Evolutionary conservation across 306 rosid genomes (phyloP).

Genomic region (Cicer arietinum): DNA sequence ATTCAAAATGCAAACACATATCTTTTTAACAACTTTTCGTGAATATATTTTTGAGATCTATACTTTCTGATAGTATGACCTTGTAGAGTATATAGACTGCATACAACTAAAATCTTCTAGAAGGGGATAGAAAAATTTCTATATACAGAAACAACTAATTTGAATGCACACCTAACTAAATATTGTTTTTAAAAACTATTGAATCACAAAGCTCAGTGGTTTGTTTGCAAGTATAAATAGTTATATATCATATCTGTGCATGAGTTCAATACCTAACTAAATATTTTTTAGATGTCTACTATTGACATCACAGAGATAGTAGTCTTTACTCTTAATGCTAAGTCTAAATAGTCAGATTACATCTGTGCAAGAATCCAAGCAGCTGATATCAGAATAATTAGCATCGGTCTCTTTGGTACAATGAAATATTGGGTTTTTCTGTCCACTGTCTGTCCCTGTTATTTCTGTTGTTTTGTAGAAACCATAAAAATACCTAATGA

Average conservation of each 20-base stretch:
- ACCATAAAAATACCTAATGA: slow-evolving; percentile 16
- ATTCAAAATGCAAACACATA: slow-evolving; percentile 1
- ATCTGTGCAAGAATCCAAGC: slow-evolving; percentile 14
- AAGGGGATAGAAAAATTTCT: background rate
- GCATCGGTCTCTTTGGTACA: slow-evolving; percentile 16
- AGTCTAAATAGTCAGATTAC: background rate
- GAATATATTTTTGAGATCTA: slow-evolving; percentile 21
- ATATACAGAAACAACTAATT: background rate
- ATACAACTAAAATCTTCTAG: slow-evolving; percentile 31
- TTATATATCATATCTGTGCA: background rate
- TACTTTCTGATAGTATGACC: slow-evolving; percentile 34
- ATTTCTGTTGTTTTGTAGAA: slow-evolving; percentile 14
- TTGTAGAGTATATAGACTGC: slow-evolving; percentile 10
- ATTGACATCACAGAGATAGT: slow-evolving; percentile 4
- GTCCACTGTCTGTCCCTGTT: slow-evolving; percentile 9
- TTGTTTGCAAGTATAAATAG: background rate
- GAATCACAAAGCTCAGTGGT: background rate
- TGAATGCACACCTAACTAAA: background rate
- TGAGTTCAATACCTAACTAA: background rate
- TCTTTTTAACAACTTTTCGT: background rate
- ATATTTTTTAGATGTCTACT: background rate
- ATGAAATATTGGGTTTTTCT: slow-evolving; percentile 21
- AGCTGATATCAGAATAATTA: slow-evolving; percentile 10
- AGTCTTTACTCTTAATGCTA: background rate
- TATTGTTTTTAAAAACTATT: slow-evolving; percentile 1